Base-by-base conservation (phyloP, 495 filamentous ascomycete genomes). In the Aspergillus nidulans region DNA sequence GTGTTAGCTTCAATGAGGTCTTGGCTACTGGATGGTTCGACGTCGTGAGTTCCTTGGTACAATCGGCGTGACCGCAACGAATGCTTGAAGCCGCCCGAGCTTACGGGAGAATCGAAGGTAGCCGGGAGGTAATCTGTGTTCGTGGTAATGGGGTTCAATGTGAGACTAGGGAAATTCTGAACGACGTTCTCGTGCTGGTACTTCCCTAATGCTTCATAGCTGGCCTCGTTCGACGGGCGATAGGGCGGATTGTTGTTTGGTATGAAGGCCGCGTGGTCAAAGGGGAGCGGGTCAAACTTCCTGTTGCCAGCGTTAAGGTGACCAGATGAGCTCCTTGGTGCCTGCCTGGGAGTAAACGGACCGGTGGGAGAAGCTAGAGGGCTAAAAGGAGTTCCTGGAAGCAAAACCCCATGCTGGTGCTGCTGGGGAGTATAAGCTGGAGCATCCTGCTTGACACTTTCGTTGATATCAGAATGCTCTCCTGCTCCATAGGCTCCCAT, bases 281-380 rank as follows among this genome's bases (percentile, higher is more conserved):
- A 61, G 3, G 60, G 49, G 30, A 63, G 38, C 1, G 63, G 54
- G 47, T 68, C 65, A 9, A 62, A 47, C 54, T 56, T 65, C 23
- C 55, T 64, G 10, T 8, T 12, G 6, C 48, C 41, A n/a, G 36
- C 1, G 26, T 49, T 49, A 6, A 53, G 34, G 25, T 47, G 52
- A 16, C 38, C 40, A 39, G 55, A 41, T 13, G 49, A 15, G 36
- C 57, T 48, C 23, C 50, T 63, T 1, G 50, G 10, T 18, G 47
- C 44, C n/a, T 63, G 52, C 20, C 43, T 57, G 9, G 49, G 59
- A 32, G 57, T 26, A 9, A 28, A 15, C 4, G 53, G 15, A n/a
- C 3, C 55, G 25, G 55, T 60, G 9, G 59, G 34, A 1, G 55
- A 56, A 28, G 43, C 56, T 8, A 43, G 6, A 41, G 55, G 1